Conservation (phyloP, 2,329 filamentous ascomycete genomes). For the Cladosporium velox region DNA sequence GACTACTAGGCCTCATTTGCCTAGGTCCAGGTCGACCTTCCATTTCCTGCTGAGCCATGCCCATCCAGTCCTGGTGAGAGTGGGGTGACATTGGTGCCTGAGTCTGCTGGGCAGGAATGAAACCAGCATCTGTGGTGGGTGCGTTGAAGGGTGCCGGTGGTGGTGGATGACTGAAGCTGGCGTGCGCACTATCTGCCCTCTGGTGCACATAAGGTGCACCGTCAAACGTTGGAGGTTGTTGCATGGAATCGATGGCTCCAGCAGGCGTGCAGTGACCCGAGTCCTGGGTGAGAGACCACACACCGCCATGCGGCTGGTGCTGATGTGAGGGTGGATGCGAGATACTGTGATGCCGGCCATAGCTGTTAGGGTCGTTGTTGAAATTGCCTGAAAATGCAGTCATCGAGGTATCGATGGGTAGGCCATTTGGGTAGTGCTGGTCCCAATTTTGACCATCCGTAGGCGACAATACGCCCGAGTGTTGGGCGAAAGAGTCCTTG, state of each 20-base stretch:
- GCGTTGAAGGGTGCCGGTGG: conserved; percentile 43
- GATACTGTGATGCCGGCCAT: conserved; percentile 22
- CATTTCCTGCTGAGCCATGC: conserved; percentile 53
- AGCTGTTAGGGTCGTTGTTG: conserved; percentile 20
- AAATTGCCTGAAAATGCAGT: conserved; percentile 22
- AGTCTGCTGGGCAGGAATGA: conserved; percentile 54
- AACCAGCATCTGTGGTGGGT: conserved; percentile 38
- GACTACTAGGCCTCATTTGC: conserved; percentile 66
- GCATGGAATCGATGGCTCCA: conserved; percentile 66
- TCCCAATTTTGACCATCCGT: conserved; percentile 36
- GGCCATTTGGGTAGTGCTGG: conserved; percentile 28
- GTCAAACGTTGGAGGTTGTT: conserved; percentile 46
- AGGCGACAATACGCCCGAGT: conserved; percentile 36
- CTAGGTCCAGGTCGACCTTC: conserved; percentile 51
- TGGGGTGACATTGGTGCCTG: conserved; percentile 62
- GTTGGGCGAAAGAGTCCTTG: conserved; percentile 39
- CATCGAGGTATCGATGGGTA: conserved; percentile 28
- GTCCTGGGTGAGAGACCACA: conserved; percentile 63
- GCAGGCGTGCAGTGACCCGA: conserved; percentile 75
- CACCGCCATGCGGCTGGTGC: conserved; percentile 48
- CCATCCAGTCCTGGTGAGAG: conserved; percentile 61
- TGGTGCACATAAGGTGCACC: conserved; percentile 27
- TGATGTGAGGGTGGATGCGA: conserved; percentile 27
- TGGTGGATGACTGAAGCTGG: conserved; percentile 43
- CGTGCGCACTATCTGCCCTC: conserved; percentile 35